Conservation (phyloP, 805 yeast species). For the Starmerella stellata region DNA sequence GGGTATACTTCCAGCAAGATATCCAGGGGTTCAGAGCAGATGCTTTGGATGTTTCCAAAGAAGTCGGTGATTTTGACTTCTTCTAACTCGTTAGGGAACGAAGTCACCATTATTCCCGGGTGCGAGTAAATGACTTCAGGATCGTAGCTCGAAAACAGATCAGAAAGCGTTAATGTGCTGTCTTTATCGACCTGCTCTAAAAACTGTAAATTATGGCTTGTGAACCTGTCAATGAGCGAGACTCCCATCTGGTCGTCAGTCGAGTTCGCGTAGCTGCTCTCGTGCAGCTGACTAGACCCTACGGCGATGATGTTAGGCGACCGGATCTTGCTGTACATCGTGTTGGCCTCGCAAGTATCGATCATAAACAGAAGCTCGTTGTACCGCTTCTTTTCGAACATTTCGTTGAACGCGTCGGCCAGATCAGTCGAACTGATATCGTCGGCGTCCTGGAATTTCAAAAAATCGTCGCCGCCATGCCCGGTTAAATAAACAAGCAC, state of each 20-base stretch:
- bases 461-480: slow-evolving; percentile 94
- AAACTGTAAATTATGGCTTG: slow-evolving; percentile 77
- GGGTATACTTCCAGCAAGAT: not conserved
- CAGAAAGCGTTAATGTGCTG: slow-evolving; percentile 59
- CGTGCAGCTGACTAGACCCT: slow-evolving; percentile 76
- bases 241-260: slow-evolving; percentile 93
- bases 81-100: slow-evolving; percentile 44
- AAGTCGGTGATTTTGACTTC: slow-evolving; percentile 77
- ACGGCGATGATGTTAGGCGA: slow-evolving; percentile 85
- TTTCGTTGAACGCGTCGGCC: slow-evolving; percentile 93
- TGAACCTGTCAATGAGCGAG: slow-evolving; percentile 92
- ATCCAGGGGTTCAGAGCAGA: slow-evolving; percentile 19
- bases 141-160: slow-evolving; percentile 68
- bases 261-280: slow-evolving; percentile 86
- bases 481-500: slow-evolving; percentile 93
- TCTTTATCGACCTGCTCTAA: slow-evolving; percentile 64
- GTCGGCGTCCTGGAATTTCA: slow-evolving; percentile 96
- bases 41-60: slow-evolving; percentile 79
- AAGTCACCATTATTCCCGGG: slow-evolving; percentile 80
- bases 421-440: slow-evolving; percentile 89
- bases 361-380: slow-evolving; percentile 94
- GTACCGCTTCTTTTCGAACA: slow-evolving; percentile 89
- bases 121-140: slow-evolving; percentile 74
- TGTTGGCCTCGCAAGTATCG: slow-evolving; percentile 97
- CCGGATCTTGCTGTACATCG: slow-evolving; percentile 84